Conservation (phyloP, 2,329 filamentous ascomycete genomes). For the Diaporthe citri region DNA sequence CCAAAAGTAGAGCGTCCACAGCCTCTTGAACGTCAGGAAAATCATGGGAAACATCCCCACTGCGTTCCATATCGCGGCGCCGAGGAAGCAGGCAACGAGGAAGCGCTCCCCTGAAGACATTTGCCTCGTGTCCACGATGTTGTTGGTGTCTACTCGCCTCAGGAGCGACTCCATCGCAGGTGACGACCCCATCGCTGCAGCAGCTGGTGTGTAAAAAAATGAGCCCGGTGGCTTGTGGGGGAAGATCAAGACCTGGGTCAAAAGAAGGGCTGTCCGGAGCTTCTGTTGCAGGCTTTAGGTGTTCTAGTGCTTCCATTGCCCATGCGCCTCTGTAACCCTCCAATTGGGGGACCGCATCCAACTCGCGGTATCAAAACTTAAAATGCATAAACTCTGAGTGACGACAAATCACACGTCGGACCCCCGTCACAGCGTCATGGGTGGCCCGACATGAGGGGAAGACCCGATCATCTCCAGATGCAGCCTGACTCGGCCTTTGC, state of each 20-base stretch:
- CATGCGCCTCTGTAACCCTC: background rate
- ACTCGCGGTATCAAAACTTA: constrained; percentile 8
- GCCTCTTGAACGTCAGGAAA: constrained; percentile 30
- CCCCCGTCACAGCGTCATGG: background rate
- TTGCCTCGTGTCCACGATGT: constrained; percentile 17
- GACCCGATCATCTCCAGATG: background rate
- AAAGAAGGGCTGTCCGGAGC: background rate
- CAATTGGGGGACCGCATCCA: background rate
- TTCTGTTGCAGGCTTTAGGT: constrained; percentile 17
- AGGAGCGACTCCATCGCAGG: background rate
- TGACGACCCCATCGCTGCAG: background rate
- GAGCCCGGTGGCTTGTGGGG: background rate
- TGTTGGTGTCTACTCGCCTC: constrained; percentile 30
- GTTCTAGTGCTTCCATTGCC: constrained; percentile 17
- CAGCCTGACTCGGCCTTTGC: constrained; percentile 9
- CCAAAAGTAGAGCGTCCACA: constrained; percentile 33
- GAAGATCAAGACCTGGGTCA: background rate
- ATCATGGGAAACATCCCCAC: constrained; percentile 26
- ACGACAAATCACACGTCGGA: constrained; percentile 8
- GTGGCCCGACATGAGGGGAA: background rate
- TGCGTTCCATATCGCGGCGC: constrained; percentile 23
- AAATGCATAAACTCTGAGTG: constrained; percentile 1
- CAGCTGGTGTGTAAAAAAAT: background rate
- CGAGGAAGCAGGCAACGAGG: constrained; percentile 29
- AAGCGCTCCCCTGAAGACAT: constrained; percentile 25